These are phyloP conservation scores for Ceratobasidium sp. DNA, from an alignment of 1,284 basidiomycete genomes.

Conservation along the genomic window DNA sequence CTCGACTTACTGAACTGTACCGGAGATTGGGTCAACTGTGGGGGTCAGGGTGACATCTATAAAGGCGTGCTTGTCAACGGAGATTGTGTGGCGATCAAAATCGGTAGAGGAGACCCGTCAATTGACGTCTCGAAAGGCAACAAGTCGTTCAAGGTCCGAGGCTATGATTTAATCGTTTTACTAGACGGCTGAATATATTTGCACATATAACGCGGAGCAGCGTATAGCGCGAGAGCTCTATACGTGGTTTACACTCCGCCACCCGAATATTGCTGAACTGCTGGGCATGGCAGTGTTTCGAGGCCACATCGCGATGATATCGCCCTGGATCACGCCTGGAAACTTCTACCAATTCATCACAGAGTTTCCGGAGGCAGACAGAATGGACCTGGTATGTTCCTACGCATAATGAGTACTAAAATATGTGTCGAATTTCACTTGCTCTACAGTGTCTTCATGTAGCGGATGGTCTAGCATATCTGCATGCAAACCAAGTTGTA, in stretches of 20 bases:
- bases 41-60: constrained; percentile 1
- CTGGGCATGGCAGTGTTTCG: not conserved
- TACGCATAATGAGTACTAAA: not conserved
- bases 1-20: too few relatives aligned
- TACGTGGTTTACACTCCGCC: constrained; percentile 10
- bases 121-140: not conserved
- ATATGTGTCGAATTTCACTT: not conserved
- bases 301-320: too few relatives aligned
- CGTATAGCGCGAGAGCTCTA: constrained; percentile 20
- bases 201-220: not conserved
- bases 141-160: not conserved
- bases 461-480: not conserved
- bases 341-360: not conserved
- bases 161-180: not conserved
- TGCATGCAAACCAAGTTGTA: not conserved
- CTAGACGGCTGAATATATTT: not conserved
- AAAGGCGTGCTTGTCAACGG: not conserved
- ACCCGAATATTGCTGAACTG: constrained; percentile 15
- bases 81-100: constrained; percentile 10
- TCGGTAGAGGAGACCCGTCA: not conserved
- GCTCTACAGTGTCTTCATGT: not conserved
- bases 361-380: not conserved
- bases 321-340: not conserved
- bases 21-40: too few relatives aligned
- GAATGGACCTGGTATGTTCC: not conserved